These are phyloP conservation scores for Petrea volubilis DNA, from an alignment of 257 asterid genomes.

Conservation along the genomic window DNA sequence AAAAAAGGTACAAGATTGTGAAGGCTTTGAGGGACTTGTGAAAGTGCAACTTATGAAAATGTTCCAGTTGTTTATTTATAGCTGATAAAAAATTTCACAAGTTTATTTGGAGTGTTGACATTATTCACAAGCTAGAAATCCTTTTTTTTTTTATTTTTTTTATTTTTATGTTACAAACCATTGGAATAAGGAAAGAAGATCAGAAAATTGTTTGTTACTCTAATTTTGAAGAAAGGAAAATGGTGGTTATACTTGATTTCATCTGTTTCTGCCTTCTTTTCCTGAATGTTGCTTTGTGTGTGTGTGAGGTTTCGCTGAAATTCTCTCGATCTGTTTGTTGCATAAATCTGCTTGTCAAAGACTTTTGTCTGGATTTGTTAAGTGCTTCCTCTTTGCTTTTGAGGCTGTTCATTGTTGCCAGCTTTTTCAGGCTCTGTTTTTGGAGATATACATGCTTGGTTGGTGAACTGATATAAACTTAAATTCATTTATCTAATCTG, in stretches of 20 bases:
- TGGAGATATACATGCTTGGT: neutral
- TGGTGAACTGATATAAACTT: neutral
- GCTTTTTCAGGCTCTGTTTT: neutral
- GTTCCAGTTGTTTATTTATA: neutral
- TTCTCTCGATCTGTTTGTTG: neutral
- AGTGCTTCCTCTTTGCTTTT: conserved; percentile 8
- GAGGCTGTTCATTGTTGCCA: neutral
- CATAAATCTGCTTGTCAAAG: neutral
- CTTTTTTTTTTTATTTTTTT: neutral
- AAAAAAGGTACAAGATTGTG: neutral
- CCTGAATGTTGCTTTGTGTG: neutral
- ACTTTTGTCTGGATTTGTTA: neutral
- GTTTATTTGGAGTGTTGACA: neutral
- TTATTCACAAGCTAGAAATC: neutral
- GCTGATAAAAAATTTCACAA: neutral
- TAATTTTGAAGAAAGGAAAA: neutral
- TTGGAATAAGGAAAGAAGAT: neutral
- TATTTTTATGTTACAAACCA: neutral
- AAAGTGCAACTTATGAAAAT: neutral
- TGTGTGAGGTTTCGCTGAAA: neutral
- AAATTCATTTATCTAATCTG: neutral
- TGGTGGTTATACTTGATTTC: neutral
- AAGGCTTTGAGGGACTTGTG: neutral
- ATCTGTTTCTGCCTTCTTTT: neutral
- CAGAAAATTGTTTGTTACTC: neutral